phyloP scores from a whole-genome alignment of 441 rosid species.

The Kokia cookei region DNA sequence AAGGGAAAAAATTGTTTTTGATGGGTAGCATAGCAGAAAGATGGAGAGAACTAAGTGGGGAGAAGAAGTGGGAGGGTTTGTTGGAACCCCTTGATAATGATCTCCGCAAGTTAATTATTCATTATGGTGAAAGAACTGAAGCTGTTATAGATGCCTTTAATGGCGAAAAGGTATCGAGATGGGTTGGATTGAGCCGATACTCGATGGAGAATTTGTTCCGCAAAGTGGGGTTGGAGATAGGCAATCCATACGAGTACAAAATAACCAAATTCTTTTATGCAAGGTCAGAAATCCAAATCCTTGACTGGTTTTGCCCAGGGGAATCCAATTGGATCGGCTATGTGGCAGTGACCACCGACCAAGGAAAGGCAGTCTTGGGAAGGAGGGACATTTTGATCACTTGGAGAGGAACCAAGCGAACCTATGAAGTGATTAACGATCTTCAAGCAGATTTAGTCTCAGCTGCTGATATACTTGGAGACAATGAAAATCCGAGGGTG shows the following conservation, averaged over 20 bases:
- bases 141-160: slow-evolving; percentile 18
- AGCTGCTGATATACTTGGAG: slow-evolving; percentile 16
- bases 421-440: slow-evolving; percentile 6
- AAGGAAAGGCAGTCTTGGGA: slow-evolving; percentile 17
- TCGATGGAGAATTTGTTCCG: slow-evolving; percentile 12
- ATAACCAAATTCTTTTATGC: slow-evolving; percentile 18
- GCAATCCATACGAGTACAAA: slow-evolving; percentile 17
- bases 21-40: slow-evolving; percentile 8
- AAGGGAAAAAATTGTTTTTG: background rate
- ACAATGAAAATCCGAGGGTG: background rate
- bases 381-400: slow-evolving; percentile 29
- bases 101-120: slow-evolving; percentile 22
- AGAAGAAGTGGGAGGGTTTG: slow-evolving; percentile 16
- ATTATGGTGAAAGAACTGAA: slow-evolving; percentile 23
- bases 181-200: slow-evolving; percentile 6
- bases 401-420: slow-evolving; percentile 21
- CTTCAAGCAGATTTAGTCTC: background rate
- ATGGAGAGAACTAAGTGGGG: slow-evolving; percentile 25
- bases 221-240: slow-evolving; percentile 7
- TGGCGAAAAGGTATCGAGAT: background rate
- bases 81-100: slow-evolving; percentile 27
- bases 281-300: background rate
- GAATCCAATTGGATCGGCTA: slow-evolving; percentile 25
- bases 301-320: background rate
- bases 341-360: slow-evolving; percentile 22